Percentiles rank a stretch among this genome's conserved stretches.
Conservation (phyloP, 305 asterid genomes). For the Solanum chacoense region DNA sequence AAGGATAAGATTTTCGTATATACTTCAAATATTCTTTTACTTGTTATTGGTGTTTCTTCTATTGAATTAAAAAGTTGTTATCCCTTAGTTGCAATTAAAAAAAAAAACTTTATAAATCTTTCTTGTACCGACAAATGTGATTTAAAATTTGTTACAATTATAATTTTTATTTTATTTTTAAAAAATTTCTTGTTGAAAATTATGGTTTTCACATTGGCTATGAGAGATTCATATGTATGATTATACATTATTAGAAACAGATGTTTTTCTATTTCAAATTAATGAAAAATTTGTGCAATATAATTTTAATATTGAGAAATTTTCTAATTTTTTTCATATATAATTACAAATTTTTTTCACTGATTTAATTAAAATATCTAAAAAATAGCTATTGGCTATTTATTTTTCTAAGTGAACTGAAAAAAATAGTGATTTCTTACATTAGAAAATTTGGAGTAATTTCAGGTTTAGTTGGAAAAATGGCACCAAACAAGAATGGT, state of each 20-base stretch:
- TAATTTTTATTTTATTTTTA: too few species aligned
- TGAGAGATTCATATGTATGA: not conserved
- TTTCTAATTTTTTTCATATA: not conserved
- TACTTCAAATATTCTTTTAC: not conserved
- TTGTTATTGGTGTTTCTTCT: not conserved
- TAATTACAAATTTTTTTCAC: not conserved
- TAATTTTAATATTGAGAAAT: not conserved
- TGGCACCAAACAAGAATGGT: conserved; percentile 82
- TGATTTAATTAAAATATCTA: not conserved
- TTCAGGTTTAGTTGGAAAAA: conserved; percentile 8
- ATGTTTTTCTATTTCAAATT: too few species aligned
- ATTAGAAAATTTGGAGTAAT: not conserved
- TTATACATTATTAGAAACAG: too few species aligned
- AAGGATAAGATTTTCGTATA: not conserved
- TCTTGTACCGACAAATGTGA: not conserved
- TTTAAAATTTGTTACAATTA: not conserved
- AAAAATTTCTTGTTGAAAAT: too few species aligned
- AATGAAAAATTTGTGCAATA: too few species aligned
- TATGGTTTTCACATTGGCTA: not conserved
- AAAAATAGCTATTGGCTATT: not conserved
- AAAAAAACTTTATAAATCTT: too few species aligned
- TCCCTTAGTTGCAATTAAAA: not conserved
- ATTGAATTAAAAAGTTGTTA: not conserved
- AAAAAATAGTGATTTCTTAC: too few species aligned
- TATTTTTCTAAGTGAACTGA: not conserved